phyloP scores from a whole-genome alignment of 2,329 filamentous ascomycete species.

The Cercospora sojina region DNA sequence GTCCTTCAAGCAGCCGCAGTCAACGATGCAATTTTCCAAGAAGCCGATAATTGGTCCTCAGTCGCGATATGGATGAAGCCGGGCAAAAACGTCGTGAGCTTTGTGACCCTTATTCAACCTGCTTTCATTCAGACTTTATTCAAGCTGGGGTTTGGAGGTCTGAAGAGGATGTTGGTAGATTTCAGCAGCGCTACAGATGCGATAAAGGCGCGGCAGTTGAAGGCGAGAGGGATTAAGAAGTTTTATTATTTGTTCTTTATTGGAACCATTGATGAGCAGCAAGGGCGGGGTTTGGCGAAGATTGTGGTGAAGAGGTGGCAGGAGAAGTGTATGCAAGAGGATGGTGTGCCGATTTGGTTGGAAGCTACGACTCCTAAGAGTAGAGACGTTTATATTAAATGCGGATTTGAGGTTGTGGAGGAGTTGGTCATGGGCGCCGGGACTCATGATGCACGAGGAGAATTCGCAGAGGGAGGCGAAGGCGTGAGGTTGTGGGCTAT shows the following conservation, averaged over 20 bases:
- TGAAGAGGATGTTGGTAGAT: conserved; percentile 31
- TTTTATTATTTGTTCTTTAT: conserved; percentile 34
- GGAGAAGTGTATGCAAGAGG: conserved; percentile 6
- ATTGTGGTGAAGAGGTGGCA: conserved; percentile 24
- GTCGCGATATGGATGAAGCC: conserved; percentile 30
- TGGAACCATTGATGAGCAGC: conserved; percentile 23
- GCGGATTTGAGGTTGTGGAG: conserved; percentile 28
- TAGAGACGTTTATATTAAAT: conserved; percentile 25
- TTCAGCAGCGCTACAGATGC: conserved; percentile 21
- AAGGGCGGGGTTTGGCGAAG: conserved; percentile 29
- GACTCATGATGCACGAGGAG: conserved; percentile 22
- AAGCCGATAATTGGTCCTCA: conserved; percentile 26
- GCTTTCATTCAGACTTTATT: conserved; percentile 23
- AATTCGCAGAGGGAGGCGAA: conserved; percentile 23
- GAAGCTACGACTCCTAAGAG: conserved; percentile 31
- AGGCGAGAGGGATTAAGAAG: conserved; percentile 11
- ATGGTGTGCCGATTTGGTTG: conserved; percentile 30
- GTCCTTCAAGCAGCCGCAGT: conserved; percentile 28
- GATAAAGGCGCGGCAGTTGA: conserved; percentile 22
- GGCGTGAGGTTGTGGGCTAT: conserved; percentile 31
- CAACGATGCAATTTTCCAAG: conserved; percentile 28
- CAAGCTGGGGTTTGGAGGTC: conserved; percentile 27
- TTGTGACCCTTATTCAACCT: conserved; percentile 24
- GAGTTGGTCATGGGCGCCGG: conserved; percentile 27
- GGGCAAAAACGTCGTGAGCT: conserved; percentile 29